A percentile compares a stretch with the other conserved stretches of the same genome.
These are phyloP conservation scores for Nicotiana tomentosiformis DNA, from an alignment of 257 asterid genomes.

Conservation along the genomic window DNA sequence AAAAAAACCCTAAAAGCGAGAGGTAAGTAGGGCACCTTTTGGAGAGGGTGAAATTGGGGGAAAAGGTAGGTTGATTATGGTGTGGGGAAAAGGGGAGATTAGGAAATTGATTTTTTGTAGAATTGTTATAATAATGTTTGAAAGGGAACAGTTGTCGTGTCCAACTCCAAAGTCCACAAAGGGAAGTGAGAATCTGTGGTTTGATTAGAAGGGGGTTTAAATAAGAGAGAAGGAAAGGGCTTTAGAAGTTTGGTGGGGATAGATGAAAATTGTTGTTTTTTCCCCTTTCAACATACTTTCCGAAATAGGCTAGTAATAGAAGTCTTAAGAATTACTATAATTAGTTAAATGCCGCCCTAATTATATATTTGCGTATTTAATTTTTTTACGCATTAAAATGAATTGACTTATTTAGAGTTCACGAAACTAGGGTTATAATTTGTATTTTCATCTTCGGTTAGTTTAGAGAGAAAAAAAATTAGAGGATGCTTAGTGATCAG, in stretches of 20 bases:
- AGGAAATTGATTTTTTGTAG: neutral
- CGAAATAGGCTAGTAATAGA: neutral
- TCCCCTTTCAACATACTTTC: too few species aligned
- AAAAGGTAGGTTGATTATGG: neutral
- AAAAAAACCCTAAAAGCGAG: neutral
- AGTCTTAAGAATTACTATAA: too few species aligned
- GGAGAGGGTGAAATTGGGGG: neutral
- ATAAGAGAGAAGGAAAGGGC: neutral
- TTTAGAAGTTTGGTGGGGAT: neutral
- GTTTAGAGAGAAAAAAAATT: too few species aligned
- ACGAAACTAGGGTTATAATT: too few species aligned
- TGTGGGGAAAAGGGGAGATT: neutral
- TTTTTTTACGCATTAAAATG: too few species aligned
- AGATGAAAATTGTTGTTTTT: too few species aligned
- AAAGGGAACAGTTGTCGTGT: neutral
- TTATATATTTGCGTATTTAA: neutral
- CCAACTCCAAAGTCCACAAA: neutral
- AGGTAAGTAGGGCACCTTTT: neutral
- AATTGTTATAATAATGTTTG: neutral
- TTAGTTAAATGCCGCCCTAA: too few species aligned
- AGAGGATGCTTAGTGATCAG: too few species aligned
- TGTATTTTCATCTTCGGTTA: too few species aligned
- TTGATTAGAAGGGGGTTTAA: neutral
- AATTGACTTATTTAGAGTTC: too few species aligned
- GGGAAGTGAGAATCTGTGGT: neutral